Base-by-base conservation (phyloP, 805 yeast species). In the Saturnispora mendoncae region DNA sequence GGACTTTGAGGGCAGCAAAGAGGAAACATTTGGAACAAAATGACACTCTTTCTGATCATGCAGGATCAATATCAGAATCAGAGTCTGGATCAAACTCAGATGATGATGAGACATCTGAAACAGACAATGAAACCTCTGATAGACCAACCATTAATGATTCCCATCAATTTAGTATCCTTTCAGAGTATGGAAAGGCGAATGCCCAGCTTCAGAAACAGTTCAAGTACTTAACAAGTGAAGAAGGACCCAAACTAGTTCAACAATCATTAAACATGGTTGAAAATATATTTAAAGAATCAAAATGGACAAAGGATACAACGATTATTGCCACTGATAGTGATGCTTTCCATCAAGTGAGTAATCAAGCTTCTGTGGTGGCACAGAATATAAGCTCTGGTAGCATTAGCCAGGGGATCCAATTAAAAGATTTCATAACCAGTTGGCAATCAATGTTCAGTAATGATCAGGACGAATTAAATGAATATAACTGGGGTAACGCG, bases 261-360 rank as follows among this genome's bases (percentile, higher is more conserved):
- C 52, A 64, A 15, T 67, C 72, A 12, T 54, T 80, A 32, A 51
- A 56, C 3, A 62, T 60, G n/a, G 68, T 72, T 6, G 74, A 78
- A 46, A 52, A 53, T 0, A 55, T 76, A 15, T 79, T 74, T 46
- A 55, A 61, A 1, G 59, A 61, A 23, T 66, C 72, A 2, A 66
- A 65, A 34, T 53, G 60, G 15, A 41, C 65, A 4, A 53, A 58
- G 10, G 52, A 56, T 37, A 52, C 62, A 2, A 69, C 65, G 46
- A 50, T 71, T 8, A 66, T 71, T 24, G 83, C 84, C 0, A 69
- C 72, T 43, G 94, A 83, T 57, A 69, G 90, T 1, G 75, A 75
- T 42, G 76, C 81, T 4, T 66, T 83, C 49, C 64, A 67, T 24
- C 76, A 71, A 45, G 71, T 80, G 9, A 71, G 84, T 28, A 72